Evolutionary conservation across 495 filamentous ascomycete species (phyloP).

Genomic region (Neohortaea acidophila): DNA sequence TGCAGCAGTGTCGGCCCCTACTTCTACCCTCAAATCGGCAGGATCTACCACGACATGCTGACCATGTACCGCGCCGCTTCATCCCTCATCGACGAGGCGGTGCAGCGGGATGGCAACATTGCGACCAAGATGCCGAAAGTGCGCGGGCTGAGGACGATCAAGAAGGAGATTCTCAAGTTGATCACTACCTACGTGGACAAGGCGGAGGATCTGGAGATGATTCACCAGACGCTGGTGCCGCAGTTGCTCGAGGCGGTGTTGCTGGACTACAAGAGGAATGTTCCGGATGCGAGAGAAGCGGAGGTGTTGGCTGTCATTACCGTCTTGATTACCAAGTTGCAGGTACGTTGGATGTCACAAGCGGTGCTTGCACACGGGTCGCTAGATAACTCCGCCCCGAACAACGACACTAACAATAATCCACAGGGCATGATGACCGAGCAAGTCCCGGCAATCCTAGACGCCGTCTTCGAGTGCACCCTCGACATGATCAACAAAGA

Average conservation of each 20-base stretch:
- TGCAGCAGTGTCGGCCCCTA: constrained; percentile 91
- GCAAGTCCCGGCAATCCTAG: constrained; percentile 92
- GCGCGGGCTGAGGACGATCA: constrained; percentile 87
- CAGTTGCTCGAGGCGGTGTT: constrained; percentile 89
- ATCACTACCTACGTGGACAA: constrained; percentile 97
- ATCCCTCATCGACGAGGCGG: constrained; percentile 80
- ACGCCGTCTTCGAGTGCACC: constrained; percentile 96
- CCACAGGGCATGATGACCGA: constrained; percentile 80
- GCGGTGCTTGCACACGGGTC: too few relatives aligned
- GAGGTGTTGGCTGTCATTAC: constrained; percentile 97
- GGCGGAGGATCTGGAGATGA: constrained; percentile 86
- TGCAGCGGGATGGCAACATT: constrained; percentile 71
- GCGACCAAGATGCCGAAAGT: constrained; percentile 98
- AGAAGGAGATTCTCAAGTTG: constrained; percentile 97
- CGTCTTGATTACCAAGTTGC: constrained; percentile 86
- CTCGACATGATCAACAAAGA: constrained; percentile 99
- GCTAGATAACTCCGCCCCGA: not conserved
- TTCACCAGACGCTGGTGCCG: constrained; percentile 86
- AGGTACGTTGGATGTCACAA: constrained; percentile 58
- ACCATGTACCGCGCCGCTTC: constrained; percentile 97
- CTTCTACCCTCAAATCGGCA: constrained; percentile 97
- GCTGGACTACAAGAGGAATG: constrained; percentile 92
- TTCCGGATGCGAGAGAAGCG: constrained; percentile 87
- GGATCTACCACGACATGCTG: constrained; percentile 96
- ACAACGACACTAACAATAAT: constrained; percentile 21